Conservation (phyloP, 2,329 filamentous ascomycete genomes). For the Huntiella savannae region DNA sequence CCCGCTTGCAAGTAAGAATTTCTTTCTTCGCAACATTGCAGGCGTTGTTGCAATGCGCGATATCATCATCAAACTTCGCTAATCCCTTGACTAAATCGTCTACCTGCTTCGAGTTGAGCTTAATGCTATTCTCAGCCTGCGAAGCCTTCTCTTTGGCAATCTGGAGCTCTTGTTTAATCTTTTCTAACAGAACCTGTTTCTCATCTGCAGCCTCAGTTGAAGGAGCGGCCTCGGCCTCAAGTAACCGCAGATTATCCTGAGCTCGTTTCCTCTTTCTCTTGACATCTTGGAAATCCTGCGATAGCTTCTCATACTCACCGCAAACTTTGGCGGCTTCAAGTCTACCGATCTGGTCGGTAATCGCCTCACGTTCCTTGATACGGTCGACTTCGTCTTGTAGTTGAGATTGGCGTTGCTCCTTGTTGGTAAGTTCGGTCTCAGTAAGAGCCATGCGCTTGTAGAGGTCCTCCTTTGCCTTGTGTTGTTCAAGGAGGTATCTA, state of each 20-base stretch:
- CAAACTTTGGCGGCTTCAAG: slow-evolving; percentile 45
- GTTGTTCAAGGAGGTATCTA: slow-evolving; percentile 48
- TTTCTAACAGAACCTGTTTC: slow-evolving; percentile 5
- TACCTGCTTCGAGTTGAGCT: not conserved
- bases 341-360: slow-evolving; percentile 25
- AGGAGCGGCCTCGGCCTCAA: slow-evolving; percentile 7
- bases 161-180: not conserved
- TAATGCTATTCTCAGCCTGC: slow-evolving; percentile 1
- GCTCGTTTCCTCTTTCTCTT: slow-evolving; percentile 27
- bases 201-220: slow-evolving; percentile 8
- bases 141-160: not conserved
- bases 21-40: slow-evolving; percentile 7
- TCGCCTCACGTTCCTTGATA: slow-evolving; percentile 51
- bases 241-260: slow-evolving; percentile 15
- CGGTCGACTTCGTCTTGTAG: slow-evolving; percentile 70
- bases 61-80: slow-evolving; percentile 10
- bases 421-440: slow-evolving; percentile 34
- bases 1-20: slow-evolving; percentile 6
- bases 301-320: slow-evolving; percentile 38
- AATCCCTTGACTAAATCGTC: slow-evolving; percentile 7
- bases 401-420: slow-evolving; percentile 52
- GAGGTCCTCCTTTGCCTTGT: slow-evolving; percentile 31
- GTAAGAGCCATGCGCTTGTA: slow-evolving; percentile 33
- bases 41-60: slow-evolving; percentile 18
- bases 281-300: slow-evolving; percentile 16